phyloP scores from a whole-genome alignment of 2,329 filamentous ascomycete genomes.

The Gaeumannomyces sp. region DNA sequence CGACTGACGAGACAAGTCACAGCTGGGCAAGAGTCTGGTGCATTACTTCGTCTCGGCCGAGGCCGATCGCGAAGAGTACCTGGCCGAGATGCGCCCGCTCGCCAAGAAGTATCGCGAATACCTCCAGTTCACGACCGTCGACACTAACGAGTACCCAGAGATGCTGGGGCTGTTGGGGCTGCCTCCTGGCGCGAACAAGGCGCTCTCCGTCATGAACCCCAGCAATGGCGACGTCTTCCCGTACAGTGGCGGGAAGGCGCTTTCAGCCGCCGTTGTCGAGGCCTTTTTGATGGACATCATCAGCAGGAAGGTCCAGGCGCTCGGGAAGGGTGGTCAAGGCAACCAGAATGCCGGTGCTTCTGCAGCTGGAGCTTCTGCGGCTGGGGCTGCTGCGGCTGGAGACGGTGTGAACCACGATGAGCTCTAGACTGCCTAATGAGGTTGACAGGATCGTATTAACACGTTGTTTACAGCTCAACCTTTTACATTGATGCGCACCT shows the following conservation, averaged over 20 bases:
- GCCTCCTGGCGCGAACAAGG: constrained; percentile 20
- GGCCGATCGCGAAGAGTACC: constrained; percentile 28
- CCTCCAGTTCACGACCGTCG: constrained; percentile 41
- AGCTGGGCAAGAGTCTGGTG: constrained; percentile 24
- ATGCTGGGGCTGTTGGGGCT: constrained; percentile 35
- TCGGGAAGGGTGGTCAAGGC: constrained; percentile 17
- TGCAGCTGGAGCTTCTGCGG: too few species aligned
- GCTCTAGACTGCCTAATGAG: background rate
- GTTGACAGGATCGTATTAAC: too few species aligned
- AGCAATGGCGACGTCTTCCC: constrained; percentile 38
- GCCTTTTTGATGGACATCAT: constrained; percentile 39
- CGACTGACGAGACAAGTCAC: constrained; percentile 15
- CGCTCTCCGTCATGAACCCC: constrained; percentile 38
- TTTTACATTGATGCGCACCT: too few species aligned
- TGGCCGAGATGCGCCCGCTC: constrained; percentile 29
- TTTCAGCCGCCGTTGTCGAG: constrained; percentile 31
- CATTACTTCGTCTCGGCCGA: constrained; percentile 27
- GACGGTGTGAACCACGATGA: background rate
- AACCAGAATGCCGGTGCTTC: background rate
- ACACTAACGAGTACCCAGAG: constrained; percentile 38
- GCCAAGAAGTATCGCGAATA: constrained; percentile 41
- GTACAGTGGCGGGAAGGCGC: constrained; percentile 21
- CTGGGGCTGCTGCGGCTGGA: background rate
- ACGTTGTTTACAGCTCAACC: too few species aligned
- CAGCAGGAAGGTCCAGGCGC: constrained; percentile 33